Percentiles rank a stretch among this genome's conserved stretches.
Conservation (phyloP, 495 filamentous ascomycete species). For the Xylaria telfairii region DNA sequence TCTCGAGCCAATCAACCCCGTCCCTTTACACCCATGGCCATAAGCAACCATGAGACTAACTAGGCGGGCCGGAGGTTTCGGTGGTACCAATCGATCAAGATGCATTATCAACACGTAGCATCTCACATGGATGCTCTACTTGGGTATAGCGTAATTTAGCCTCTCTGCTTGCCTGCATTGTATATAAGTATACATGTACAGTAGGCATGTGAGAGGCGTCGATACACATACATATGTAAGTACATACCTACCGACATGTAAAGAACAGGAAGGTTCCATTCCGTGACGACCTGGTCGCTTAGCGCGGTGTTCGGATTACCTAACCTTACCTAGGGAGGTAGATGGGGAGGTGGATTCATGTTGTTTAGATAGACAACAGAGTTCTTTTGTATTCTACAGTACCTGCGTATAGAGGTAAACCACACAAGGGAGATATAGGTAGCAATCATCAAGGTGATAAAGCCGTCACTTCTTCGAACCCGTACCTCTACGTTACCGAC, state of each 20-base stretch:
- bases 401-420: background rate
- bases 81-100: slow-evolving; percentile 14
- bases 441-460: too few relatives aligned
- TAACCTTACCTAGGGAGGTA: background rate
- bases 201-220: slow-evolving; percentile 1
- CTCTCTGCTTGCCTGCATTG: background rate
- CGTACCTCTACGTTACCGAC: background rate
- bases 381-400: background rate
- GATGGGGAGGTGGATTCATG: background rate
- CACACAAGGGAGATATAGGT: background rate
- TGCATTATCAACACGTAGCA: slow-evolving; percentile 22
- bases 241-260: background rate
- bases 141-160: slow-evolving; percentile 3
- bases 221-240: too few relatives aligned
- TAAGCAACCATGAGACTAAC: slow-evolving; percentile 6
- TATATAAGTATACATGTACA: background rate
- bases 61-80: background rate
- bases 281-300: background rate
- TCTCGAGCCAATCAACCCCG: background rate
- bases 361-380: too few relatives aligned
- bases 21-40: too few relatives aligned
- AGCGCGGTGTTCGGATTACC: slow-evolving; percentile 9
- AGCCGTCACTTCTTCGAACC: background rate
- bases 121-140: slow-evolving; percentile 1
- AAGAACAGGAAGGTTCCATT: background rate